Evolutionary conservation across 257 asterid species (phyloP), one percentile per base, ranked within the genome.

Genomic region (Oldenlandia corymbosa): DNA sequence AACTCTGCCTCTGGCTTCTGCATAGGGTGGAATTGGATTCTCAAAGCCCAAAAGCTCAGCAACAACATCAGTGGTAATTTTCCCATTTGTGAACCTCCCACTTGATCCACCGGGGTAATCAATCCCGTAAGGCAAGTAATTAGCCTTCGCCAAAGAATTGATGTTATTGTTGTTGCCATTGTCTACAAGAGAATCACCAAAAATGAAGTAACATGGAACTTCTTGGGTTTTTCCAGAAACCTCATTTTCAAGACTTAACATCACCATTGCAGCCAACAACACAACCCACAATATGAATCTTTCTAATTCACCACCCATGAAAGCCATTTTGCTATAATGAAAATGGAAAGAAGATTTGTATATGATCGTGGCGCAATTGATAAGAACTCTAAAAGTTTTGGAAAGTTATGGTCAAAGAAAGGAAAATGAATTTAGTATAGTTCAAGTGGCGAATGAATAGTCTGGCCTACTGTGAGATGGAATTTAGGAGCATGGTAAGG

Each of bases 41-140:
- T 81, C 77, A 48, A 79, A 73, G 1, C 88, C 91, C 65, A 84
- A n/a, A 5, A 62, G 61, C 68, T 81, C 67, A 71, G 88, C 91
- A n/a, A 78, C 54, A 32, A 67, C 83, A 67, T 78, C 83, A 37
- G 74, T 79, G 0, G 77, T 74, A 30, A 79, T 78, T 74, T 73
- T 73, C 24, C 83, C 82, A 59, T 78, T 78, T 7, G 67, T 66
- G 20, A 78, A 78, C 65, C 83, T 74, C 13, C 83, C 79, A 2
- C 58, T 73, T n/a, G 83, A 79, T 37, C 83, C 83, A 30, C 52
- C 67, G 0, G 77, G 70, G 24, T 67, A 78, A 70, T 78, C 83
- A 64, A 78, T 71, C 20, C 83, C 83, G 48, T 78, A 78, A 31
- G 83, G 83, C 66, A 70, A 27, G 65, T 78, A 78, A 63, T 78